A percentile compares a stretch with the other conserved stretches of the same genome.
Conservation (phyloP, 805 yeast species). For the Lipomyces oligophaga region DNA sequence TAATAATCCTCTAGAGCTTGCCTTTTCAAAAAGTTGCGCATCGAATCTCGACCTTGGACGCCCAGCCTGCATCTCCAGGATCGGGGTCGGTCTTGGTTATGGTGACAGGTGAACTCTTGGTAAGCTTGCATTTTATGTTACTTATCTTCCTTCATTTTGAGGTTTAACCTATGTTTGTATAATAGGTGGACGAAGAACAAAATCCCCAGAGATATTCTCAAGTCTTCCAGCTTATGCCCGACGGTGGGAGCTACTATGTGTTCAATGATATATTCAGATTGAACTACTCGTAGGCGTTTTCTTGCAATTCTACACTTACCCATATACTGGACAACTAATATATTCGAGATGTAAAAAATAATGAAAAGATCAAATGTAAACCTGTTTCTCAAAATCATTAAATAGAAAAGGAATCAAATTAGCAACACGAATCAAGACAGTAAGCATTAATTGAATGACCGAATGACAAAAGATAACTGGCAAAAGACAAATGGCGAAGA, state of each 20-base stretch:
- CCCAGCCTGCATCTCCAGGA: slow-evolving; percentile 92
- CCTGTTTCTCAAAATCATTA: too few species aligned
- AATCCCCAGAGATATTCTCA: slow-evolving; percentile 96
- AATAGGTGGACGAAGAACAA: slow-evolving; percentile 77
- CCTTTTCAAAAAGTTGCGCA: slow-evolving; percentile 93
- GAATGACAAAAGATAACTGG: too few species aligned
- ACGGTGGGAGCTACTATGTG: slow-evolving; percentile 84
- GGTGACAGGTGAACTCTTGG: slow-evolving; percentile 92
- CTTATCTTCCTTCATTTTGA: background rate
- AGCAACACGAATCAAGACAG: too few species aligned
- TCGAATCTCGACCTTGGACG: slow-evolving; percentile 91
- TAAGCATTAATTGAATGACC: too few species aligned
- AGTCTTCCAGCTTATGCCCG: slow-evolving; percentile 95
- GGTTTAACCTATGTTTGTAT: background rate
- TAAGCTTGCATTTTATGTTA: slow-evolving; percentile 25
- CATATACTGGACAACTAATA: too few species aligned
- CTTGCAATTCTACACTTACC: too few species aligned
- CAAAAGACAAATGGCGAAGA: too few species aligned
- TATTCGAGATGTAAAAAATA: too few species aligned
- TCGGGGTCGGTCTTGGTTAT: slow-evolving; percentile 86
- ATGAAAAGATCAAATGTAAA: too few species aligned
- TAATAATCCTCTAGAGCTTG: slow-evolving; percentile 43
- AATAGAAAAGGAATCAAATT: too few species aligned
- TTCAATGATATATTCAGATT: slow-evolving; percentile 96
- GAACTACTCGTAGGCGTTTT: slow-evolving; percentile 49